phyloP scores from a whole-genome alignment of 768 basidiomycete species.

The Naganishia onofrii region DNA sequence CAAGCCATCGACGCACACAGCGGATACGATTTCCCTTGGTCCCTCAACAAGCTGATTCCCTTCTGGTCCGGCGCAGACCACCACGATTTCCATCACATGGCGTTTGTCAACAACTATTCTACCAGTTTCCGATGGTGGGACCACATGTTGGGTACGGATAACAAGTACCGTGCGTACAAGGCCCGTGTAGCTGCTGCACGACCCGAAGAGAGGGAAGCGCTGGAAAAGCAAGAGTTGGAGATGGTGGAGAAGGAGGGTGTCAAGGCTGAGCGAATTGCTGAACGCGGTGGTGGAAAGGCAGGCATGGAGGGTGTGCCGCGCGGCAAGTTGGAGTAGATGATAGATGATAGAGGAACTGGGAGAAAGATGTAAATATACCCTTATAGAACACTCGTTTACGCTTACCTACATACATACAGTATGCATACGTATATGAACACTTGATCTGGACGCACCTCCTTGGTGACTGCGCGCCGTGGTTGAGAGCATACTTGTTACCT shows the following conservation, averaged over 20 bases:
- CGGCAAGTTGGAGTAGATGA: conserved; percentile 41
- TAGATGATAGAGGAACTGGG: conserved; percentile 14
- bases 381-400: not conserved
- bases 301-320: conserved; percentile 40
- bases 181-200: conserved; percentile 62
- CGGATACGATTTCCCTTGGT: conserved; percentile 99
- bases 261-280: conserved; percentile 51
- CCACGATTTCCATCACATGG: conserved; percentile 97
- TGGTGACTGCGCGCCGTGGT: too few relatives aligned
- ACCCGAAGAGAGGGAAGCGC: conserved; percentile 41
- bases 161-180: conserved; percentile 73
- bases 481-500: too few relatives aligned
- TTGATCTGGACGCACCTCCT: too few relatives aligned
- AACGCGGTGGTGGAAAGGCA: conserved; percentile 38
- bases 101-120: conserved; percentile 64
- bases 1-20: conserved; percentile 97
- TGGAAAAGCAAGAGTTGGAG: conserved; percentile 75
- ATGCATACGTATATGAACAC: too few relatives aligned
- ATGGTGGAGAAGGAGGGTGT: conserved; percentile 86
- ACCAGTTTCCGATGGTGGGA: conserved; percentile 91
- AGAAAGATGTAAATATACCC: not conserved
- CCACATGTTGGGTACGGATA: conserved; percentile 80
- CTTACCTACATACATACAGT: too few relatives aligned
- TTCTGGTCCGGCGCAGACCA: conserved; percentile 98
- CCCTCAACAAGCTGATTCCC: conserved; percentile 81